phyloP scores from a whole-genome alignment of 306 rosid species.

The Casuarina cunninghamiana region DNA sequence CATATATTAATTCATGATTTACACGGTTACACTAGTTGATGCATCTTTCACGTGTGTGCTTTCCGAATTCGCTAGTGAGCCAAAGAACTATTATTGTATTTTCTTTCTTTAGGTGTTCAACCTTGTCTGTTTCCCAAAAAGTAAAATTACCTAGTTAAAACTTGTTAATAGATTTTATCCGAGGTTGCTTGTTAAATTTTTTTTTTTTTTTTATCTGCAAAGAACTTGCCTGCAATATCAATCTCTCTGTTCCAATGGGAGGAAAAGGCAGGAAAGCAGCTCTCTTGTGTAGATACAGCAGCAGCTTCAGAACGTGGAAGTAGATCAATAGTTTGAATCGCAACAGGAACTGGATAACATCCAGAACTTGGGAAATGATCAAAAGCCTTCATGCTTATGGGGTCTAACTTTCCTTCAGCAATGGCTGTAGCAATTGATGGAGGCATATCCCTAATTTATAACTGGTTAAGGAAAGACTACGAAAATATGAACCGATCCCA shows the following conservation, averaged over 20 bases:
- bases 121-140: not conserved
- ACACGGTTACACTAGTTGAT: not conserved
- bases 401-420: constrained; percentile 85
- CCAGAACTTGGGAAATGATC: constrained; percentile 38
- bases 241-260: constrained; percentile 37
- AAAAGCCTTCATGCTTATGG: constrained; percentile 78
- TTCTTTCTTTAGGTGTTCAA: not conserved
- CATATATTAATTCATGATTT: not conserved
- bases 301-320: constrained; percentile 39
- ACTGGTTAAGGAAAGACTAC: constrained; percentile 45
- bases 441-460: constrained; percentile 63
- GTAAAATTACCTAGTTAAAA: not conserved
- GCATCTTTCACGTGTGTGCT: not conserved
- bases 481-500: not conserved
- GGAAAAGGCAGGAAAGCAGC: constrained; percentile 53
- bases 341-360: constrained; percentile 29
- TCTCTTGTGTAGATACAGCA: constrained; percentile 27
- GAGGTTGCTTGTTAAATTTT: too few species aligned
- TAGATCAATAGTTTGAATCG: constrained; percentile 32
- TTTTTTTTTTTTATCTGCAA: not conserved
- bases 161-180: not conserved
- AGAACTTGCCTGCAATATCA: constrained; percentile 53
- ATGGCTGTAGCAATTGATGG: constrained; percentile 65
- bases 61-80: not conserved
- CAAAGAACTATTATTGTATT: not conserved